Percentiles rank a stretch among this genome's conserved stretches.
Evolutionary conservation across 1,284 basidiomycete genomes (phyloP).

Genomic region (Ceratobasidium sp.): DNA sequence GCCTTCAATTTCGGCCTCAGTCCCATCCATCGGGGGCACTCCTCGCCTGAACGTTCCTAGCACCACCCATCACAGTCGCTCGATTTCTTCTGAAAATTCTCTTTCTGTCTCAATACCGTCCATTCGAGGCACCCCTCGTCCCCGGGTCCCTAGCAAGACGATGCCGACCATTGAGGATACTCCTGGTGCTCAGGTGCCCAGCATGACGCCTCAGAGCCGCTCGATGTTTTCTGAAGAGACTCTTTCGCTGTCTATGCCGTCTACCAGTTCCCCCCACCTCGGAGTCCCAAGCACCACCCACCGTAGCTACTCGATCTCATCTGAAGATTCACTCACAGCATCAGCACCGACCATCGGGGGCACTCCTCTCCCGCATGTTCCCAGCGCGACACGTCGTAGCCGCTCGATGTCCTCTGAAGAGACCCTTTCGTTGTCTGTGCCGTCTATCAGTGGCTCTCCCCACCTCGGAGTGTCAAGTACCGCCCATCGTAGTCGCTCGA

Average conservation of each 20-base stretch:
- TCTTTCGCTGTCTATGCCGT: too few relatives aligned
- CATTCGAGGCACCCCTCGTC: constrained; percentile 8
- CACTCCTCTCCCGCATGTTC: constrained; percentile 1
- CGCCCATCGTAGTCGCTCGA: constrained; percentile 11
- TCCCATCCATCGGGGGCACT: constrained; percentile 8
- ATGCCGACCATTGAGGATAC: constrained; percentile 3
- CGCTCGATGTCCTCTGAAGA: not conserved
- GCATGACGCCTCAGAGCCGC: not conserved
- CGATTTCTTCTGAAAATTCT: constrained; percentile 8
- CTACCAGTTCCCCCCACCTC: not conserved
- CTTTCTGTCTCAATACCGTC: constrained; percentile 1
- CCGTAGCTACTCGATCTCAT: not conserved
- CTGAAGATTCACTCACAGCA: not conserved
- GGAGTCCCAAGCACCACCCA: constrained; percentile 16
- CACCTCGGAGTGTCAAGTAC: constrained; percentile 1
- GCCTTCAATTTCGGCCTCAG: not conserved
- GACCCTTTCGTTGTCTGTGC: too few relatives aligned
- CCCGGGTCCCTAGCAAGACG: constrained; percentile 7
- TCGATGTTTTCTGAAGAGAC: not conserved
- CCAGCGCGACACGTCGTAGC: not conserved
- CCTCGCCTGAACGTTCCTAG: constrained; percentile 7
- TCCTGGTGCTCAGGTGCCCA: constrained; percentile 3
- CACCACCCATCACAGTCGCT: constrained; percentile 10
- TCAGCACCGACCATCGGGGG: not conserved
- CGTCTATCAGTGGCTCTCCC: not conserved